These are phyloP conservation scores for Fonsecaea pedrosoi DNA, from an alignment of 2,329 filamentous ascomycete species.

Conservation along the genomic window DNA sequence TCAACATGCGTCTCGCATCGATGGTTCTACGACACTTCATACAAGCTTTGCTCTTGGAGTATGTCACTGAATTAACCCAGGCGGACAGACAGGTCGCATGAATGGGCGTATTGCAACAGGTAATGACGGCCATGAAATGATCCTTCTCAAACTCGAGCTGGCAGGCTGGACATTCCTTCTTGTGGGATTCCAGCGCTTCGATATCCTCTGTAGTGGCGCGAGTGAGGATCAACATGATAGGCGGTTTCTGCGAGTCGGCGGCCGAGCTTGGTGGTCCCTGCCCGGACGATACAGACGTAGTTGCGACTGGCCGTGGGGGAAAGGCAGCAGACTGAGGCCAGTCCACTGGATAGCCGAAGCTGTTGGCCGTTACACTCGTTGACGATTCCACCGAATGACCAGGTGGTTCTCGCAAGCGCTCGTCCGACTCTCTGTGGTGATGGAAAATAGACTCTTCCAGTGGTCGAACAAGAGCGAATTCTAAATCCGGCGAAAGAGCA, in stretches of 20 bases:
- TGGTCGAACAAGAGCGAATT: neutral
- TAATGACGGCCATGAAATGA: constrained; percentile 35
- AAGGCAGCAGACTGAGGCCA: constrained; percentile 1
- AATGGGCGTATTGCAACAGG: constrained; percentile 35
- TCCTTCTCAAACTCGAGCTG: constrained; percentile 35
- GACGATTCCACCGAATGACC: constrained; percentile 8
- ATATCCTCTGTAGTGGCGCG: constrained; percentile 32
- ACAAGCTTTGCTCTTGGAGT: constrained; percentile 32
- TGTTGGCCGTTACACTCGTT: neutral
- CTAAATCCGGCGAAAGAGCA: constrained; percentile 5
- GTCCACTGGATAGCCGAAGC: constrained; percentile 1
- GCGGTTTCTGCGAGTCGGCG: constrained; percentile 15
- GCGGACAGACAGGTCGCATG: constrained; percentile 37
- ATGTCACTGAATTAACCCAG: constrained; percentile 35
- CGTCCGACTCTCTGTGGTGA: constrained; percentile 10
- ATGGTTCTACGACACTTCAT: constrained; percentile 37
- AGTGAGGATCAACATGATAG: constrained; percentile 30
- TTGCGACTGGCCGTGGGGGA: neutral
- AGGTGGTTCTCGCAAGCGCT: constrained; percentile 20
- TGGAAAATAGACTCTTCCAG: constrained; percentile 19
- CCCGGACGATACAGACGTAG: neutral
- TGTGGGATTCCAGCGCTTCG: constrained; percentile 32
- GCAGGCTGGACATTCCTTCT: constrained; percentile 37
- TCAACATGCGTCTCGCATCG: constrained; percentile 33
- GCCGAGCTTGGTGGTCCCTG: neutral